A percentile compares a stretch with the other conserved stretches of the same genome.
These are phyloP conservation scores for Paraconiothyrium sp. DNA, from an alignment of 2,329 filamentous ascomycete genomes.

Conservation along the genomic window DNA sequence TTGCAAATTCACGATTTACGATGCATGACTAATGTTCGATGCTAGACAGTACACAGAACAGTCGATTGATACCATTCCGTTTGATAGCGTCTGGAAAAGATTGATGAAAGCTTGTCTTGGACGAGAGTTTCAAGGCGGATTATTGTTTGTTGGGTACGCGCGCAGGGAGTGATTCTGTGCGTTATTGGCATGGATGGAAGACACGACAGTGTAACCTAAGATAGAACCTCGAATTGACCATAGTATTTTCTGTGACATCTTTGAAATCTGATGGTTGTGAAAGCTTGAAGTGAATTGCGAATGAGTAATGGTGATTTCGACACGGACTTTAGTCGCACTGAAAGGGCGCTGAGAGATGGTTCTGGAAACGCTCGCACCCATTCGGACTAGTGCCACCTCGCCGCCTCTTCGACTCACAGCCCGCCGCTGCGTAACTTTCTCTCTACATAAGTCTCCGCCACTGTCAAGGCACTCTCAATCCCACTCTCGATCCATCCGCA, in stretches of 20 bases:
- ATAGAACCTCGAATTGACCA: conserved; percentile 1
- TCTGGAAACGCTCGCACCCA: conserved; percentile 10
- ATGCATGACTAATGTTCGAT: conserved; percentile 16
- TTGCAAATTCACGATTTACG: conserved; percentile 13
- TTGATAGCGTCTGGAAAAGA: background rate
- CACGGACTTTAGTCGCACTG: conserved; percentile 7
- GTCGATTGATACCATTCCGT: conserved; percentile 1
- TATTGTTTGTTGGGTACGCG: background rate
- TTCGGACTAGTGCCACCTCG: conserved; percentile 1
- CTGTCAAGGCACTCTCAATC: background rate
- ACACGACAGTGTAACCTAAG: background rate
- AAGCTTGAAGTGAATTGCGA: background rate
- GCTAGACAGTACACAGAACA: conserved; percentile 5
- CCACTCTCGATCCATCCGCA: background rate
- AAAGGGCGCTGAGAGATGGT: conserved; percentile 19
- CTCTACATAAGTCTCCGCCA: conserved; percentile 10
- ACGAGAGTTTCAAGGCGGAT: background rate
- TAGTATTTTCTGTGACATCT: background rate
- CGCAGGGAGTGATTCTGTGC: conserved; percentile 1
- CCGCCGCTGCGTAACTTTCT: background rate
- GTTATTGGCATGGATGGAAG: background rate
- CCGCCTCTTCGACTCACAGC: conserved; percentile 10
- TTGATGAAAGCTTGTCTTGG: background rate
- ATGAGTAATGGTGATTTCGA: conserved; percentile 3
- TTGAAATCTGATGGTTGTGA: no score